phyloP scores from a whole-genome alignment of 345 rosid species.

The Anacardium occidentale region DNA sequence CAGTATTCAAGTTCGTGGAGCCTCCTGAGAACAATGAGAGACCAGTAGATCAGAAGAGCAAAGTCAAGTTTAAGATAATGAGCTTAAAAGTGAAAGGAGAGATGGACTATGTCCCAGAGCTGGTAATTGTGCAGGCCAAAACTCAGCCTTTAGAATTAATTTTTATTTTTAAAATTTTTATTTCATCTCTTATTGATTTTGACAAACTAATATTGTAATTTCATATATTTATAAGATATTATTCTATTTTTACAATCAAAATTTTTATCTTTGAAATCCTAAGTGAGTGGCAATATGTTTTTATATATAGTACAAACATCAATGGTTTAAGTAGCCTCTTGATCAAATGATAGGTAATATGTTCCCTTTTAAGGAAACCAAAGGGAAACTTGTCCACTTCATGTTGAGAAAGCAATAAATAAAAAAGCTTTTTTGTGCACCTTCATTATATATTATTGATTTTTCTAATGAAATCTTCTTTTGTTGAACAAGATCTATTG shows the following conservation, averaged over 20 bases:
- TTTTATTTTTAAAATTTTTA: not conserved
- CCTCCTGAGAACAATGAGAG: constrained; percentile 64
- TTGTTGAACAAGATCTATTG: no score
- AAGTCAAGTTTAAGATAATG: constrained; percentile 72
- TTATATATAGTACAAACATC: not conserved
- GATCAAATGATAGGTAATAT: not conserved
- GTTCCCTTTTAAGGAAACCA: not conserved
- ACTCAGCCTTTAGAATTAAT: constrained; percentile 2
- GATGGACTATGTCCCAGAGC: constrained; percentile 68
- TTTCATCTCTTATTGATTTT: constrained; percentile 8
- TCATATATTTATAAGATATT: not conserved
- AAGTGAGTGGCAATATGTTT: not conserved
- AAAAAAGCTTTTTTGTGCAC: not conserved
- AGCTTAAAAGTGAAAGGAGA: constrained; percentile 65
- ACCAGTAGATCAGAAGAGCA: constrained; percentile 56
- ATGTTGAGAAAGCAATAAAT: not conserved
- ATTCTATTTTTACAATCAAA: not conserved
- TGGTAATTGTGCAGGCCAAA: constrained; percentile 41
- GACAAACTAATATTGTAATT: not conserved
- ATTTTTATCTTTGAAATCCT: not conserved
- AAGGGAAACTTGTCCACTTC: not conserved
- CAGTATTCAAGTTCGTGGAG: constrained; percentile 85
- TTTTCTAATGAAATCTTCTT: not conserved
- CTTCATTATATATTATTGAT: not conserved
- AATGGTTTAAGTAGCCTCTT: not conserved